A percentile compares a stretch with the other conserved stretches of the same genome.
phyloP scores from a whole-genome alignment of 179 eudicot genomes.

The Monotropa hypopitys region DNA sequence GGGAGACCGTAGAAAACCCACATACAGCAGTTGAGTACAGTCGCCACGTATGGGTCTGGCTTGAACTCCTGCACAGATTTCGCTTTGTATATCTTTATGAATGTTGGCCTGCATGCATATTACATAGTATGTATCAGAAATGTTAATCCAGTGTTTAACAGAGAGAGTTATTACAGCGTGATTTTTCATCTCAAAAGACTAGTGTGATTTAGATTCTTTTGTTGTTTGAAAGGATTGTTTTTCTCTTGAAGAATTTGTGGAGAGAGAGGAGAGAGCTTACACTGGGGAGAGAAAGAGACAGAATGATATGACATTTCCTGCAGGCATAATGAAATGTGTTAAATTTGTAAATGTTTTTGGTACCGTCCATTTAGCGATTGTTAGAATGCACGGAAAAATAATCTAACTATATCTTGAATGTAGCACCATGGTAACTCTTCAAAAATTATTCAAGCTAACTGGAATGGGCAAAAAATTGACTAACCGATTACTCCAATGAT shows the following conservation, averaged over 20 bases:
- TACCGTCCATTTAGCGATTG: too few species aligned
- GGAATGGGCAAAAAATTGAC: neutral
- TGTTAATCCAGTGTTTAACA: neutral
- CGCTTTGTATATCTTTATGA: slow-evolving; percentile 24
- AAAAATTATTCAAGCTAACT: too few species aligned
- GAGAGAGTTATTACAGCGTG: neutral
- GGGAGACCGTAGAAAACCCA: slow-evolving; percentile 65
- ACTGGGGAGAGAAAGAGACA: slow-evolving; percentile 28
- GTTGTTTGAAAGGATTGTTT: neutral
- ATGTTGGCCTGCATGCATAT: slow-evolving; percentile 35
- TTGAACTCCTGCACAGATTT: slow-evolving; percentile 50
- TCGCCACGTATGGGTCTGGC: slow-evolving; percentile 40
- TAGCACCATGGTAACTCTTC: too few species aligned
- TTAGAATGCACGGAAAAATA: too few species aligned
- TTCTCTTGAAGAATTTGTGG: neutral
- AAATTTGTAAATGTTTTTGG: too few species aligned
- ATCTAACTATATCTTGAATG: too few species aligned
- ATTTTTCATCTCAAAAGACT: neutral
- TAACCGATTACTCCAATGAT: slow-evolving; percentile 12
- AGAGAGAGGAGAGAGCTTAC: slow-evolving; percentile 16
- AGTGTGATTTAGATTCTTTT: too few species aligned
- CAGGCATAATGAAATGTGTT: neutral
- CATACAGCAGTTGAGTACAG: slow-evolving; percentile 40
- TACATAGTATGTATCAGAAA: neutral
- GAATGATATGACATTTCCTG: slow-evolving; percentile 39